A percentile compares a stretch with the other conserved stretches of the same genome.
phyloP scores from a whole-genome alignment of 1,284 basidiomycete species.

The Inonotus hispidus region DNA sequence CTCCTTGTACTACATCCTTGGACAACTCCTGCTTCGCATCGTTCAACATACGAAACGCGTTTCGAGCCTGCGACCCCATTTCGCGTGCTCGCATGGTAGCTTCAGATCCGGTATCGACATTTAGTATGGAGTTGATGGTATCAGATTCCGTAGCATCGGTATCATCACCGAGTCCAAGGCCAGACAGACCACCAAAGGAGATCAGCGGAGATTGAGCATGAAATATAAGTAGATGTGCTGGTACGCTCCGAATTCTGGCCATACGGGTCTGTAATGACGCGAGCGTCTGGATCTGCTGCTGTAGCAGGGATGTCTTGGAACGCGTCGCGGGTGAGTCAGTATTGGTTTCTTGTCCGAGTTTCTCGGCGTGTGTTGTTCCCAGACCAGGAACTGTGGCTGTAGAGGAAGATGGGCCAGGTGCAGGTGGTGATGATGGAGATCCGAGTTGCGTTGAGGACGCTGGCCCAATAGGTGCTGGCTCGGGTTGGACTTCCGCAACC shows the following conservation, averaged over 20 bases:
- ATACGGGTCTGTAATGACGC: not conserved
- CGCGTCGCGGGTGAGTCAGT: not conserved
- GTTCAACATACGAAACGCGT: slow-evolving; percentile 13
- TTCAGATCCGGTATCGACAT: not conserved
- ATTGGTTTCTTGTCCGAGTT: not conserved
- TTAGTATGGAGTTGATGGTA: not conserved
- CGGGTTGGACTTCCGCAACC: not conserved
- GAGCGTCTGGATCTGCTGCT: slow-evolving; percentile 7
- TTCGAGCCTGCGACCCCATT: slow-evolving; percentile 1
- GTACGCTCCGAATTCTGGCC: slow-evolving; percentile 8
- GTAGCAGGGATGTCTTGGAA: slow-evolving; percentile 8
- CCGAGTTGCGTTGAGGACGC: not conserved
- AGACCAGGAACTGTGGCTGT: not conserved
- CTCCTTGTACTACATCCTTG: slow-evolving; percentile 7
- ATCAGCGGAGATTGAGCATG: slow-evolving; percentile 11
- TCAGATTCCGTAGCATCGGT: not conserved
- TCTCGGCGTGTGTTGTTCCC: not conserved
- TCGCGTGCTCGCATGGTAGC: not conserved
- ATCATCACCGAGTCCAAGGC: slow-evolving; percentile 1
- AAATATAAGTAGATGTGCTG: slow-evolving; percentile 10
- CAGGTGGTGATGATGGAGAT: not conserved
- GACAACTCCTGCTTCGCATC: slow-evolving; percentile 5
- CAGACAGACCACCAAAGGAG: slow-evolving; percentile 1
- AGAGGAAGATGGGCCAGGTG: too few species aligned
- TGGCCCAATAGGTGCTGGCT: not conserved